A percentile compares a stretch with the other conserved stretches of the same genome.
phyloP scores from a whole-genome alignment of 768 basidiomycete species.

The Russula griseocarnosa region DNA sequence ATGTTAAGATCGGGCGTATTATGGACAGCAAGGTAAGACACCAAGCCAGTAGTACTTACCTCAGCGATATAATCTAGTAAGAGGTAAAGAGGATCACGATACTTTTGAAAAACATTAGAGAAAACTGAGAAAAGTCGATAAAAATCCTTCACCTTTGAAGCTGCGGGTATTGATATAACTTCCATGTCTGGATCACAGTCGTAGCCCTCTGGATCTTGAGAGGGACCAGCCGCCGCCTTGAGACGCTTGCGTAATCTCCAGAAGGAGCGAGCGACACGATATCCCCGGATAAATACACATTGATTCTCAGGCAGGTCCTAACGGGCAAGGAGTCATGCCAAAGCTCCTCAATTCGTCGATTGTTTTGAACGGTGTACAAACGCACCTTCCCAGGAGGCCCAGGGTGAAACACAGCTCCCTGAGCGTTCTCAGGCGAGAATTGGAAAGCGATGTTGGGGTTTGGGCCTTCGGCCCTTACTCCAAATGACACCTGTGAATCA shows the following conservation, averaged over 20 bases:
- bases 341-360: neutral
- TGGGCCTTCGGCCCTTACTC: neutral
- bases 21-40: neutral
- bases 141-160: neutral
- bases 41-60: neutral
- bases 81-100: constrained; percentile 1
- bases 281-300: neutral
- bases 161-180: neutral
- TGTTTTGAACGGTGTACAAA: neutral
- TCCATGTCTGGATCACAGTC: neutral
- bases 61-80: neutral
- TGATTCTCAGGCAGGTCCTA: constrained; percentile 1
- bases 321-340: neutral
- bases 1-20: neutral
- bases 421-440: neutral
- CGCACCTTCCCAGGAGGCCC: neutral
- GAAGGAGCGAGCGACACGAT: neutral
- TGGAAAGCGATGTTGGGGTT: neutral
- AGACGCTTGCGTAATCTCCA: neutral
- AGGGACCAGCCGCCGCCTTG: neutral
- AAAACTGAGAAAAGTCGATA: no score
- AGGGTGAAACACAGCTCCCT: neutral
- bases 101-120: neutral
- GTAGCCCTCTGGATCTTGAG: neutral
- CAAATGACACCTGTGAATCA: neutral